phyloP scores from a whole-genome alignment of 1,139 yeast genomes.

The Suhomyces taliae region DNA sequence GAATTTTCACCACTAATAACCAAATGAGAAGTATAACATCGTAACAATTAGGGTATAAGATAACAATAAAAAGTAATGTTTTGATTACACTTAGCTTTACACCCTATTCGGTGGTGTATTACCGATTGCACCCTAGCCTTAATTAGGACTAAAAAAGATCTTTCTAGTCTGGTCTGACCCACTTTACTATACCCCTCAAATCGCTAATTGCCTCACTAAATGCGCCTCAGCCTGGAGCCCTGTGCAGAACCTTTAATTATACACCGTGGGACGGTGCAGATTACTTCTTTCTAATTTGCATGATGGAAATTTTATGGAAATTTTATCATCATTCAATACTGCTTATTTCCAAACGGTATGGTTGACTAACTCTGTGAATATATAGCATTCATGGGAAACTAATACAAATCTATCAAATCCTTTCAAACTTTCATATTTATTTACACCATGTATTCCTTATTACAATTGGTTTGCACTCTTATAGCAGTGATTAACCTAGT shows the following conservation, averaged over 20 bases:
- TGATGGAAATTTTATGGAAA: not conserved
- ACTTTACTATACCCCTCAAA: not conserved
- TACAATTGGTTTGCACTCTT: conserved; percentile 22
- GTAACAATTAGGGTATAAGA: too few relatives aligned
- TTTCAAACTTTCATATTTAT: not conserved
- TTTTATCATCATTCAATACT: too few relatives aligned
- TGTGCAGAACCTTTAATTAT: not conserved
- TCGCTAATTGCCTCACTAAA: not conserved
- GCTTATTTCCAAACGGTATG: not conserved
- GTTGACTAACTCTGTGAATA: not conserved
- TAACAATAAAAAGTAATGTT: too few relatives aligned
- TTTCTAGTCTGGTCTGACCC: not conserved
- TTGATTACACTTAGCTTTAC: too few relatives aligned
- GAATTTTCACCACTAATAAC: not conserved
- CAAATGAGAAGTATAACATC: too few relatives aligned
- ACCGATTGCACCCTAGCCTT: not conserved
- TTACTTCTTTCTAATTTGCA: not conserved
- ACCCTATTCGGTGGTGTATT: not conserved
- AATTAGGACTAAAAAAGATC: not conserved
- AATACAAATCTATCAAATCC: not conserved
- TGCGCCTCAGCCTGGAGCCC: not conserved
- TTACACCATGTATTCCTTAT: conserved; percentile 9
- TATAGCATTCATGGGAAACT: not conserved
- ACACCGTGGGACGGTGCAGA: conserved; percentile 2
- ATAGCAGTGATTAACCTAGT: conserved; percentile 22